Evolutionary conservation across 2,329 filamentous ascomycete species (phyloP), one percentile per base, ranked within the genome.

Genomic region (Fusarium torreyae): DNA sequence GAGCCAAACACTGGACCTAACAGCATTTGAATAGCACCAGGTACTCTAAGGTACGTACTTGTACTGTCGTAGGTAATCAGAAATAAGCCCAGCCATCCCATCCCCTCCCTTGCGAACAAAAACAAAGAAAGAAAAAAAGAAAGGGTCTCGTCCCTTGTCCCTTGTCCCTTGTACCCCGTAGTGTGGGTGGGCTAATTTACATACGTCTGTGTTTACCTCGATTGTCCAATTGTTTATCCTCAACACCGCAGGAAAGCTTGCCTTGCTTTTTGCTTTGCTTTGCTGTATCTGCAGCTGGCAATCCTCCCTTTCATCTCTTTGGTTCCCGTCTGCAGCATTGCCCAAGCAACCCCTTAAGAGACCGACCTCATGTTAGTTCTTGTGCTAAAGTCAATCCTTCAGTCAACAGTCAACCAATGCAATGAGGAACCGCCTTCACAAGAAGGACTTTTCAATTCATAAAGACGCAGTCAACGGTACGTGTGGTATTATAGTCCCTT

Each of bases 371-470:
- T 22, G 22, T 43, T 40, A 14, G 26, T 40, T 44, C 18, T 26
- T 31, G 26, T 26, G 33, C 28, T 34, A 40, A 52, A 45, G 55
- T 28, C 44, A 33, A 24, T 38, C 28, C 20, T 15, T 34, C 24
- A 67, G 45, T 51, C 51, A 31, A 31, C 28, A 13, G 28, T 31
- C 28, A 31, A 31, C 13, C 28, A 53, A 46, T 72, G 63, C 63
- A 45, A 81, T 80, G 76, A 74, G 75, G 69, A 77, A 76, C 61
- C 75, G 76, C 45, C 69, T 80, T 34, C 72, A 75, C 48, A 77
- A 76, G 52, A 78, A 75, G 57, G 74, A 76, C 45, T 80, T 81
- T 68, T 62, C 76, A 51, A 79, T 79, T 55, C 78, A 79, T 58
- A 77, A 75, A 55, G 78, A 78, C 73, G 50, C 63, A 48, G 48